Evolutionary conservation across 1,284 basidiomycete species (phyloP).

Genomic region (Melampsora americana): DNA sequence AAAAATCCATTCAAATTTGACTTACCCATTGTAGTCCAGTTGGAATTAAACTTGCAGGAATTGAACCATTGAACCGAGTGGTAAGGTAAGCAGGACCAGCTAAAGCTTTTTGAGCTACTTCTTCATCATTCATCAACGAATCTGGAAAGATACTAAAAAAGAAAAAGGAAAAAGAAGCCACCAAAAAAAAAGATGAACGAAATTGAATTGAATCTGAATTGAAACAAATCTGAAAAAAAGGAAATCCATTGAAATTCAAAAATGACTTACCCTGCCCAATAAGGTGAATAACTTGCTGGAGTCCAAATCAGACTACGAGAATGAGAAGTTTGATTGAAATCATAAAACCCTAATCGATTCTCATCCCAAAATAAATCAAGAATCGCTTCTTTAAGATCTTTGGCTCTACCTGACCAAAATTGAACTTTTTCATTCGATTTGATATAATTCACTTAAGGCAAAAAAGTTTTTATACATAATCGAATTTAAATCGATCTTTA

Average conservation of each 20-base stretch:
- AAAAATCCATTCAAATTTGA: too few relatives aligned
- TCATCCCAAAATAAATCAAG: constrained; percentile 83
- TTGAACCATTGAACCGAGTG: constrained; percentile 72
- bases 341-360: constrained; percentile 77
- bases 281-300: constrained; percentile 72
- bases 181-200: too few relatives aligned
- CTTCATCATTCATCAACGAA: constrained; percentile 62
- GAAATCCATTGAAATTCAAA: neutral
- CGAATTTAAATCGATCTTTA: constrained; percentile 69
- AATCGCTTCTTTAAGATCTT: constrained; percentile 65
- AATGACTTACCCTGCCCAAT: constrained; percentile 64
- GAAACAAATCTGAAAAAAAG: neutral
- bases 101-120: constrained; percentile 63
- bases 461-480: constrained; percentile 63
- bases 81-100: constrained; percentile 67
- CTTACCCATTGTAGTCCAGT: constrained; percentile 72
- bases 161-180: neutral
- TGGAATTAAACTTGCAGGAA: constrained; percentile 69
- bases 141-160: constrained; percentile 73
- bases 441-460: constrained; percentile 66
- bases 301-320: constrained; percentile 45
- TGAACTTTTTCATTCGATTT: constrained; percentile 54
- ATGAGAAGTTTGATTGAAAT: constrained; percentile 59
- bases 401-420: constrained; percentile 64
- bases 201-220: neutral